phyloP scores from a whole-genome alignment of 2,329 filamentous ascomycete genomes.

The Fusarium nisikadoi region DNA sequence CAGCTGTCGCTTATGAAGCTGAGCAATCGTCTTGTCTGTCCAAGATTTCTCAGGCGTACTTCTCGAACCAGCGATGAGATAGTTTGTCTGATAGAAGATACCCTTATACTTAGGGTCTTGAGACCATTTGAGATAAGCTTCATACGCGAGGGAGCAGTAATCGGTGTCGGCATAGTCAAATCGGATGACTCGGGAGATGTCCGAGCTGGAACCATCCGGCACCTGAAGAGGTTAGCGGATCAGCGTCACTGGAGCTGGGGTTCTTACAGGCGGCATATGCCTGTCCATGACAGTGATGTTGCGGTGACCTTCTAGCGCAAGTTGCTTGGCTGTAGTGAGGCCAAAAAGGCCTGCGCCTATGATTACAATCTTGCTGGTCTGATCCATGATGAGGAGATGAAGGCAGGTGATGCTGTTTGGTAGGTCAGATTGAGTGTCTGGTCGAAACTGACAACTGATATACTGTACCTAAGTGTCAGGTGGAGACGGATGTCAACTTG shows the following conservation, averaged over 20 bases:
- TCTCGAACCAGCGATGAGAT: constrained; percentile 13
- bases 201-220: constrained; percentile 49
- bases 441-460: not conserved
- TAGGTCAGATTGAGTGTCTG: not conserved
- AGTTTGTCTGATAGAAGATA: constrained; percentile 15
- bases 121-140: constrained; percentile 29
- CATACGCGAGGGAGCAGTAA: constrained; percentile 66
- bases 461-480: not conserved
- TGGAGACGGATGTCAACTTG: not conserved
- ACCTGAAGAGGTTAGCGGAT: constrained; percentile 24
- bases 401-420: not conserved
- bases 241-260: not conserved
- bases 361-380: constrained; percentile 37
- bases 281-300: constrained; percentile 49
- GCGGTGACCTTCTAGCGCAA: constrained; percentile 44
- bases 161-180: constrained; percentile 70
- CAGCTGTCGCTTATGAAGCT: constrained; percentile 9
- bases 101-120: constrained; percentile 22
- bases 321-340: constrained; percentile 44
- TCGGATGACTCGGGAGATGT: constrained; percentile 51
- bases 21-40: constrained; percentile 27
- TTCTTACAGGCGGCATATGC: constrained; percentile 46
- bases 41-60: constrained; percentile 2
- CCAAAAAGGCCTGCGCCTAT: constrained; percentile 49
- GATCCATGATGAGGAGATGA: constrained; percentile 12